Evolutionary conservation across 495 filamentous ascomycete species (phyloP).

Genomic region (Tetracladium marchalianum): DNA sequence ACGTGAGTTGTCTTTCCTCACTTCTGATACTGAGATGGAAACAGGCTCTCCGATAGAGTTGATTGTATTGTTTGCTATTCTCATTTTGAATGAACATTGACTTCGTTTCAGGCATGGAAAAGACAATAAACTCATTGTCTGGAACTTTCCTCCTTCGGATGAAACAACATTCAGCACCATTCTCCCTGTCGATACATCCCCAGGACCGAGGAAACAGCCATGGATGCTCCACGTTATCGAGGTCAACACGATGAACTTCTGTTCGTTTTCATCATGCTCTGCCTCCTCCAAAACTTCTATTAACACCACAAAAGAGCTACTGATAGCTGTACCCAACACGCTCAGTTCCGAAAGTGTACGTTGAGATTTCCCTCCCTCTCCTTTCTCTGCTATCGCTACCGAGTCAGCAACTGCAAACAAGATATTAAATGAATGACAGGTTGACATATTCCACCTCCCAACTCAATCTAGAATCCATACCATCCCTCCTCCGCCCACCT

Average conservation of each 20-base stretch:
- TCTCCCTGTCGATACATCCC: constrained; percentile 55
- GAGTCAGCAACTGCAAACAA: constrained; percentile 2
- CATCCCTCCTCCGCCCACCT: constrained; percentile 42
- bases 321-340: constrained; percentile 70
- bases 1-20: constrained; percentile 78
- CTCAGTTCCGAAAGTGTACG: constrained; percentile 62
- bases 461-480: constrained; percentile 57
- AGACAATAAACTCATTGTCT: constrained; percentile 79
- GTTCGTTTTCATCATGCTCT: constrained; percentile 47
- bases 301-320: constrained; percentile 26
- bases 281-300: background rate
- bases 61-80: too few species aligned
- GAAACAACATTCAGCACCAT: constrained; percentile 54
- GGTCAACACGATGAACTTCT: constrained; percentile 95
- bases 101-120: constrained; percentile 61
- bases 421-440: constrained; percentile 27
- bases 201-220: constrained; percentile 47
- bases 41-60: background rate
- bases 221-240: constrained; percentile 77
- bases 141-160: constrained; percentile 59
- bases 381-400: background rate
- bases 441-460: constrained; percentile 84
- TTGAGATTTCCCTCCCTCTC: constrained; percentile 6
- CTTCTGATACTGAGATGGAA: constrained; percentile 2
- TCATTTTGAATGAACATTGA: background rate